Conservation (phyloP, 1,139 yeast species). For the Yamadazyma conglobata region DNA sequence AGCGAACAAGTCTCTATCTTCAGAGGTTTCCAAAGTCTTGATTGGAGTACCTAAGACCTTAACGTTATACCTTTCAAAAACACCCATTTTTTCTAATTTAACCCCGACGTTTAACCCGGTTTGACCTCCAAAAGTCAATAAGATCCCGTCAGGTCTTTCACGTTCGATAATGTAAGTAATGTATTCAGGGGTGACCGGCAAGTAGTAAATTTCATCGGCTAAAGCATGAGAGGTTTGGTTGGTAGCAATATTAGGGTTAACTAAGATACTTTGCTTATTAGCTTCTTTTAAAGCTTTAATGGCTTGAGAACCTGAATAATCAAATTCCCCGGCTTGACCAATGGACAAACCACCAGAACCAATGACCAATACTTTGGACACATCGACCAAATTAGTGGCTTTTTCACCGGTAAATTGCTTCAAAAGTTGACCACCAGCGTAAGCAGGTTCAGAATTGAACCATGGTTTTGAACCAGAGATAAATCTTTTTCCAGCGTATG, state of each 20-base stretch:
- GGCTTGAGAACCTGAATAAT: conserved; percentile 97
- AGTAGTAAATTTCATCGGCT: conserved; percentile 91
- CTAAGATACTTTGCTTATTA: conserved; percentile 75
- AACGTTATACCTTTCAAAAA: conserved; percentile 83
- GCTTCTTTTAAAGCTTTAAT: conserved; percentile 94
- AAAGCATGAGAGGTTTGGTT: conserved; percentile 94
- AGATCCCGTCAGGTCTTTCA: conserved; percentile 93
- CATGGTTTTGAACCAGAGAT: conserved; percentile 1
- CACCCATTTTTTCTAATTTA: conserved; percentile 89
- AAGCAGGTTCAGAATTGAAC: conserved; percentile 17
- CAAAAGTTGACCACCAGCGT: conserved; percentile 42
- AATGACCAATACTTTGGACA: conserved; percentile 82
- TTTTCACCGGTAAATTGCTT: conserved; percentile 31
- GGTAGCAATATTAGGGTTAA: conserved; percentile 96
- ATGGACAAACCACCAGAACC: conserved; percentile 98
- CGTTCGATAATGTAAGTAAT: conserved; percentile 91
- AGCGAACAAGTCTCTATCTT: conserved; percentile 95
- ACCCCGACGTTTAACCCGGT: conserved; percentile 97
- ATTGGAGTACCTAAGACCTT: conserved; percentile 97
- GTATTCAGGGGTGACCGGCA: conserved; percentile 96
- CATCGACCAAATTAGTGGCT: conserved; percentile 64
- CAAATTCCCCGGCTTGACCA: conserved; percentile 99
- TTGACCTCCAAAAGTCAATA: conserved; percentile 97
- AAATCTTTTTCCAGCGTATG: not conserved
- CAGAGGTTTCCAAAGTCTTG: conserved; percentile 90